Evolutionary conservation across 1,284 basidiomycete genomes (phyloP).

Genomic region (Trichosporon inkin): DNA sequence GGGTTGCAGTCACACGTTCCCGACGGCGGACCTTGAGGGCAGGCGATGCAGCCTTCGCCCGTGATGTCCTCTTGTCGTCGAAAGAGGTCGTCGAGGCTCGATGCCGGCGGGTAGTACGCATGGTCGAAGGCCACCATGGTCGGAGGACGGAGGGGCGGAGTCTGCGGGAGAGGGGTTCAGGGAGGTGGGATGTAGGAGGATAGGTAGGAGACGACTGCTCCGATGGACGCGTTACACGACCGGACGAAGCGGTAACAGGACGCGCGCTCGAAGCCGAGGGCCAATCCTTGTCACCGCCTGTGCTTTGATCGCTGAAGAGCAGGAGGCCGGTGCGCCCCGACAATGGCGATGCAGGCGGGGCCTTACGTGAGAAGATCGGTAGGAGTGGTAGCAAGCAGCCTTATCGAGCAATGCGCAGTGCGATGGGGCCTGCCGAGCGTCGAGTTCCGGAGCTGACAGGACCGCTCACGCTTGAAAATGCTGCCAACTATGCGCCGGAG

Average conservation of each 20-base stretch:
- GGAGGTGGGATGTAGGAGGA: not conserved
- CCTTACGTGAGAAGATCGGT: slow-evolving; percentile 3
- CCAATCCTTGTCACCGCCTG: slow-evolving; percentile 6
- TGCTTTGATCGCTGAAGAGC: slow-evolving; percentile 4
- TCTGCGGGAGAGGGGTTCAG: not conserved
- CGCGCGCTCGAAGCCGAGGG: slow-evolving; percentile 4
- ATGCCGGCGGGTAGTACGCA: not conserved
- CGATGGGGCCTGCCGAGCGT: not conserved
- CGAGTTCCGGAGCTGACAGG: not conserved
- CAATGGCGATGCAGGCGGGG: not conserved
- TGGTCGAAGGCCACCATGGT: not conserved
- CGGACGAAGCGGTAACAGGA: slow-evolving; percentile 5
- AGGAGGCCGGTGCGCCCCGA: slow-evolving; percentile 2
- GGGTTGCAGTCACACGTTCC: not conserved
- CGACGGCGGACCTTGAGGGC: not conserved
- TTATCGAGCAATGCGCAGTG: not conserved
- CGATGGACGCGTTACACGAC: not conserved
- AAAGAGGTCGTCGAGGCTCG: not conserved
- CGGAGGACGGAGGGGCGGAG: not conserved
- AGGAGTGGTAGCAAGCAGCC: too few species aligned
- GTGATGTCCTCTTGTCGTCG: not conserved
- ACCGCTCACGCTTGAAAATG: too few species aligned
- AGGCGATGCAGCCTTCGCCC: not conserved
- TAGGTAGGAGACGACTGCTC: not conserved
- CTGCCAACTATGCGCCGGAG: too few species aligned